These are phyloP conservation scores for Saccharomycopsis vini DNA, from an alignment of 805 yeast species.

Conservation along the genomic window DNA sequence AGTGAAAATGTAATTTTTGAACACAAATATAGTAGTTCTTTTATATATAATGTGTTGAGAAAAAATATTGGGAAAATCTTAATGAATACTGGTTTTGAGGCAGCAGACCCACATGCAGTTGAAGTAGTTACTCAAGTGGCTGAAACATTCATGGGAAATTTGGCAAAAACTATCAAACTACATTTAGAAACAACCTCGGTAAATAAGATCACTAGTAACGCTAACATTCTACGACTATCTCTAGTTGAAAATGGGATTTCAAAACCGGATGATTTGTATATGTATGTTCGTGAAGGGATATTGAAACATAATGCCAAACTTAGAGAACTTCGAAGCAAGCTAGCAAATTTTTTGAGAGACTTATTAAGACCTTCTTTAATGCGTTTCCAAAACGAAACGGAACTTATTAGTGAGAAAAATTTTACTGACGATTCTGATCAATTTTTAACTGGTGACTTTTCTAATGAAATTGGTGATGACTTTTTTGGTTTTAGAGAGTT, in stretches of 20 bases:
- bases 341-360: constrained; percentile 67
- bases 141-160: constrained; percentile 65
- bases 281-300: constrained; percentile 66
- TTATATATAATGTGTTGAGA: constrained; percentile 58
- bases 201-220: constrained; percentile 26
- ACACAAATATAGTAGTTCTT: constrained; percentile 38
- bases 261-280: constrained; percentile 65
- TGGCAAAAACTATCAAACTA: constrained; percentile 59
- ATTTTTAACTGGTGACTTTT: constrained; percentile 89
- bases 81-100: constrained; percentile 90
- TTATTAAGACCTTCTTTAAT: constrained; percentile 64
- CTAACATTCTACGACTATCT: constrained; percentile 50
- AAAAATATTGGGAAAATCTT: constrained; percentile 67
- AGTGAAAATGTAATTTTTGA: constrained; percentile 51
- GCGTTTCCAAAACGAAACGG: constrained; percentile 33
- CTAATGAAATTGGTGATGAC: constrained; percentile 91
- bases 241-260: constrained; percentile 81
- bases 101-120: constrained; percentile 68
- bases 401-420: constrained; percentile 57
- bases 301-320: constrained; percentile 61
- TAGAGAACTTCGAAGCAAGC: constrained; percentile 54
- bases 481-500: constrained; percentile 94
- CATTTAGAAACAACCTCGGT: constrained; percentile 55
- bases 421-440: constrained; percentile 90
- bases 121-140: constrained; percentile 78